Conservation (phyloP, 2,329 filamentous ascomycete species). For the Fusarium coffeatum region DNA sequence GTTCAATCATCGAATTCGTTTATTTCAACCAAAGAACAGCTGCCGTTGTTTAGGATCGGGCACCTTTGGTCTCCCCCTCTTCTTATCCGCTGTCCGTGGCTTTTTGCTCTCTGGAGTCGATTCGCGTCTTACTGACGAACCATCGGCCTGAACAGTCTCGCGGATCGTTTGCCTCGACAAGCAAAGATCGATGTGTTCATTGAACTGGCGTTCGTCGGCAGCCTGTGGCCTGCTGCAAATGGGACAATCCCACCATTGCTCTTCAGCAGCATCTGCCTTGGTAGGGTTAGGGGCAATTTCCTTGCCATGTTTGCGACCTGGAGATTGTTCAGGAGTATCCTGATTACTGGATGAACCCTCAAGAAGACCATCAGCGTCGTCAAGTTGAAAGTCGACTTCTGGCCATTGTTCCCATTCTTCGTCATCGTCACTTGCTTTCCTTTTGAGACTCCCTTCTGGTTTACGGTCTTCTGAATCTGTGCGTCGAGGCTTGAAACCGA, state of each 20-base stretch:
- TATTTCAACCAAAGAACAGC: constrained; percentile 61
- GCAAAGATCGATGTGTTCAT: constrained; percentile 92
- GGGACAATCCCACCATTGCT: constrained; percentile 84
- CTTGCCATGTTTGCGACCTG: constrained; percentile 57
- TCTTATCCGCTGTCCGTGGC: constrained; percentile 53
- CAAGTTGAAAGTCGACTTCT: constrained; percentile 66
- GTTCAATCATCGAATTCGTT: constrained; percentile 9
- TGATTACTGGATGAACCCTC: constrained; percentile 22
- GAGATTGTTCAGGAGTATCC: constrained; percentile 9
- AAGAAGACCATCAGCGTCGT: constrained; percentile 29
- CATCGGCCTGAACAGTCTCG: constrained; percentile 75
- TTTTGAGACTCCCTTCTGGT: constrained; percentile 45
- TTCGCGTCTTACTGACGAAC: constrained; percentile 42
- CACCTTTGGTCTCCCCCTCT: constrained; percentile 50
- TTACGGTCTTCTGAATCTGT: constrained; percentile 34
- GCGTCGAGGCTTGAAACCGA: constrained; percentile 67
- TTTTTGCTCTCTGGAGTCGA: constrained; percentile 55
- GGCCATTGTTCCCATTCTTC: constrained; percentile 74
- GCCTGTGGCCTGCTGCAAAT: constrained; percentile 83
- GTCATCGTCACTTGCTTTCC: constrained; percentile 50
- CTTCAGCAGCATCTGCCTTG: constrained; percentile 50
- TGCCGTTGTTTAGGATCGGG: constrained; percentile 63
- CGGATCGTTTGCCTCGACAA: constrained; percentile 87
- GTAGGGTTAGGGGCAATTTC: constrained; percentile 62
- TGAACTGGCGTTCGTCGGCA: constrained; percentile 82